Conservation (phyloP, 371 early-diverging fungal genomes). For the Capillidium rhysosporum region DNA sequence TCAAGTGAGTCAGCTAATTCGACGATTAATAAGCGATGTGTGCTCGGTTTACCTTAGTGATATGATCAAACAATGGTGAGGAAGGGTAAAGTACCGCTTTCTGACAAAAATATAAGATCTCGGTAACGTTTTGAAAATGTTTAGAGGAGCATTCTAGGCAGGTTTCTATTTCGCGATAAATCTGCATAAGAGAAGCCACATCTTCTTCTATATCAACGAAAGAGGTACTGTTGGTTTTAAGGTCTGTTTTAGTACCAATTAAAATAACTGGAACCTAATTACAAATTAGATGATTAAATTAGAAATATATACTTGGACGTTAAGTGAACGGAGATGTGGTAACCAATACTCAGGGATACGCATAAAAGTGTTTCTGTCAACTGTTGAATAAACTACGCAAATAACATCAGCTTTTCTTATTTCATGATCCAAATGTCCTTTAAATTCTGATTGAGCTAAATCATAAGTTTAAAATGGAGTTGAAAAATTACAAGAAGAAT, state of each 20-base stretch:
- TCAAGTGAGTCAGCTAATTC: neutral
- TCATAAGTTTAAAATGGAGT: neutral
- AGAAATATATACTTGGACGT: conserved; percentile 50
- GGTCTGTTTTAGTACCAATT: conserved; percentile 93
- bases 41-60: conserved; percentile 45
- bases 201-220: conserved; percentile 73
- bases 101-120: conserved; percentile 97
- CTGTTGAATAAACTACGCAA: conserved; percentile 84
- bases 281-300: neutral
- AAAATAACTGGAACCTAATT: conserved; percentile 78
- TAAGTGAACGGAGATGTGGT: conserved; percentile 71
- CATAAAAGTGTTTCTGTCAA: conserved; percentile 60
- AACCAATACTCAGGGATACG: conserved; percentile 77
- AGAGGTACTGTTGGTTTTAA: conserved; percentile 58
- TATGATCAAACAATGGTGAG: conserved; percentile 82
- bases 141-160: conserved; percentile 96
- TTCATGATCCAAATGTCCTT: conserved; percentile 70
- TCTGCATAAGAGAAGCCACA: conserved; percentile 90
- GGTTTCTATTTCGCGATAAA: conserved; percentile 96
- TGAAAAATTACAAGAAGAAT: conserved; percentile 55
- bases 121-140: conserved; percentile 78
- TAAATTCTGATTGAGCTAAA: conserved; percentile 63
- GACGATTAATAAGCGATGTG: neutral
- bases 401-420: conserved; percentile 89
- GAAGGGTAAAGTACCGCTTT: conserved; percentile 95